Base-by-base conservation (phyloP, 169 alveolate genomes). In the Eimeria brunetti region DNA sequence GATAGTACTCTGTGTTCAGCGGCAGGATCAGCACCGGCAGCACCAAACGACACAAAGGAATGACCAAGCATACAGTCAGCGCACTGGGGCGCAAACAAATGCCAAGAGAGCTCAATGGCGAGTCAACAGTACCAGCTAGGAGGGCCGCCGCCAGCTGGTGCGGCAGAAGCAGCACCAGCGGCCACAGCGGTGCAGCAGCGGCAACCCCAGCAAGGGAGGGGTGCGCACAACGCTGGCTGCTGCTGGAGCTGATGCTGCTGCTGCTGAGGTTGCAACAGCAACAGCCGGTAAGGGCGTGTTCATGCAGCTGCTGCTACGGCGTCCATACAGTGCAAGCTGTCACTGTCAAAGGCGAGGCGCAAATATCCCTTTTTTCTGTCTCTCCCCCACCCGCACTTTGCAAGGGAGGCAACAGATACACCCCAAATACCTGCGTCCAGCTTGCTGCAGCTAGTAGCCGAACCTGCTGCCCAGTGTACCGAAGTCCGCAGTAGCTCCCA, bases 401-500 rank as follows among this genome's bases (percentile, higher is more conserved):
- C 62, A 76, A n/a, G 86, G 22, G 86, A 41, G 60, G 41, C 41
- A 64, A 24, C 38, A 30, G 30, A 56, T 18, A 56, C 90, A 83
- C 53, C 90, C 49, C 71, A 60, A 51, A 36, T 53, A 56, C 46
- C 73, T 56, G 71, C 53, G 22, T 51, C 30, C 24, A 6, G 5
- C n/a, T 24, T 46, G 62, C 44, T 56, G 56, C 30, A 18, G 27
- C 60, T 49, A 85, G 49, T 85, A 85, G 53, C 92, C 92, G 71
- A 85, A 85, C 30, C 92, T 85, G 92, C 81, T 85, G 81, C 92
- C 33, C 64, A 85, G 27, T 30, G 46, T 85, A n/a, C 64, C 81
- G 69, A 18, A 49, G 44, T 85, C 92, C 1, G 49, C 92, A 24
- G 92, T 80, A 60, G 81, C 80, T 11, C 92, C 92, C 16, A 85